Percentiles rank a stretch among this genome's conserved stretches.
phyloP scores from a whole-genome alignment of 2,329 filamentous ascomycete genomes.

The Cytospora piceae region DNA sequence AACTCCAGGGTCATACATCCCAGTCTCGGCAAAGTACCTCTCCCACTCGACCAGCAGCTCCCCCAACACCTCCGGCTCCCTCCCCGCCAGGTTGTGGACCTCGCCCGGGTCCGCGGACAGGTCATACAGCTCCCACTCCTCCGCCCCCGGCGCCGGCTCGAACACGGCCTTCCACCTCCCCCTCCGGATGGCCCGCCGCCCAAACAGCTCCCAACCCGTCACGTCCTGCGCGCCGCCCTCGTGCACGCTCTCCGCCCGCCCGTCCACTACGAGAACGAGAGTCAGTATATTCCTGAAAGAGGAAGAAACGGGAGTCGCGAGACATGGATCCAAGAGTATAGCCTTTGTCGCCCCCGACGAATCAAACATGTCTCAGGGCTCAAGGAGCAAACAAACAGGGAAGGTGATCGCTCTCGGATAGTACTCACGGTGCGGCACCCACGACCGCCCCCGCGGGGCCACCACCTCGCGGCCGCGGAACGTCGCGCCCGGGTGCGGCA shows the following conservation, averaged over 20 bases:
- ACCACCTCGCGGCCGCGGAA: slow-evolving; percentile 45
- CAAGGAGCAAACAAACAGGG: too few relatives aligned
- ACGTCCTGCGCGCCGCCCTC: slow-evolving; percentile 34
- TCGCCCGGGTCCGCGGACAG: slow-evolving; percentile 35
- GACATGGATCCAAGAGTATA: too few relatives aligned
- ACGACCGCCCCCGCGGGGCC: slow-evolving; percentile 40
- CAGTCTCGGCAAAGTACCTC: slow-evolving; percentile 11
- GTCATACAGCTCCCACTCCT: slow-evolving; percentile 38
- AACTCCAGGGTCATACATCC: slow-evolving; percentile 20
- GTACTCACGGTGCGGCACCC: slow-evolving; percentile 40
- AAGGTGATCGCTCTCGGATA: too few relatives aligned
- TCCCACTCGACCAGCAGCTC: slow-evolving; percentile 23
- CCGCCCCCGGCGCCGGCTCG: slow-evolving; percentile 34
- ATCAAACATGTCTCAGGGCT: too few relatives aligned
- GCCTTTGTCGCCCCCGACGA: too few relatives aligned
- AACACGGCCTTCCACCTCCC: slow-evolving; percentile 40
- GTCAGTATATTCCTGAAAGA: too few relatives aligned
- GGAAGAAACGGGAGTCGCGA: too few relatives aligned
- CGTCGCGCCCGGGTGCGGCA: slow-evolving; percentile 55
- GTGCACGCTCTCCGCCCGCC: slow-evolving; percentile 30
- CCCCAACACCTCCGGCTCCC: slow-evolving; percentile 29
- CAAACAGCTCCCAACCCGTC: slow-evolving; percentile 43
- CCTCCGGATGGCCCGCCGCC: slow-evolving; percentile 39
- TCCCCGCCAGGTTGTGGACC: slow-evolving; percentile 33
- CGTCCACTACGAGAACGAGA: too few relatives aligned